A percentile compares a stretch with the other conserved stretches of the same genome.
phyloP scores from a whole-genome alignment of 306 rosid genomes.

The Vigna hirtella region DNA sequence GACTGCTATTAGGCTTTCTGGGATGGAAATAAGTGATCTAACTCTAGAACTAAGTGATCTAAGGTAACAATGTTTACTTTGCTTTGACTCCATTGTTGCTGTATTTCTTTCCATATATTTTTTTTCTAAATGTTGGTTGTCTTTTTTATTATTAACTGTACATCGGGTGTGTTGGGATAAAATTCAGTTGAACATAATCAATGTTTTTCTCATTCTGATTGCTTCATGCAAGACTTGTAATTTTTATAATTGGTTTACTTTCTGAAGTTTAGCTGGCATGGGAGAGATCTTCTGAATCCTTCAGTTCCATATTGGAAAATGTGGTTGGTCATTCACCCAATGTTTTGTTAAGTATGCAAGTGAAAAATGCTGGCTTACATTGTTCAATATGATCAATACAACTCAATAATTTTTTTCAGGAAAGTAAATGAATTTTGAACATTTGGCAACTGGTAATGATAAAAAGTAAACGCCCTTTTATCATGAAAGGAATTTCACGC shows the following conservation, averaged over 20 bases:
- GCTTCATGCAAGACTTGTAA: neutral
- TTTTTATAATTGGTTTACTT: slow-evolving; percentile 21
- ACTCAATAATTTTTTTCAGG: neutral
- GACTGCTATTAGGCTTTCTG: slow-evolving; percentile 96
- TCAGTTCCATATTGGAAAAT: slow-evolving; percentile 21
- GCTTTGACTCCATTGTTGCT: slow-evolving; percentile 20
- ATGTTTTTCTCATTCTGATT: neutral
- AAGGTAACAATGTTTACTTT: slow-evolving; percentile 60
- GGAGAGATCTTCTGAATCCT: slow-evolving; percentile 3
- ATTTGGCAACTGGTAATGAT: slow-evolving; percentile 22
- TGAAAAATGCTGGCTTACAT: slow-evolving; percentile 4
- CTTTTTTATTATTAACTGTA: neutral
- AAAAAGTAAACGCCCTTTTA: slow-evolving; percentile 20
- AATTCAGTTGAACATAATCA: neutral
- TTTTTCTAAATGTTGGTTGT: slow-evolving; percentile 39
- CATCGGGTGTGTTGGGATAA: neutral
- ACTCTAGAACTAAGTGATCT: slow-evolving; percentile 79
- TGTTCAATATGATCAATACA: slow-evolving; percentile 20
- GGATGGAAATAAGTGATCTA: slow-evolving; percentile 98
- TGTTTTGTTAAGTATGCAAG: slow-evolving; percentile 3
- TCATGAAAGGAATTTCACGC: neutral
- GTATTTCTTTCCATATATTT: slow-evolving; percentile 14
- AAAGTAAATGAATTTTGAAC: slow-evolving; percentile 16
- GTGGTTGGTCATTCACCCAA: neutral
- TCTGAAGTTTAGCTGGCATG: neutral